These are phyloP conservation scores for Podila epigama DNA, from an alignment of 192 early-diverging fungal genomes.

Conservation along the genomic window DNA sequence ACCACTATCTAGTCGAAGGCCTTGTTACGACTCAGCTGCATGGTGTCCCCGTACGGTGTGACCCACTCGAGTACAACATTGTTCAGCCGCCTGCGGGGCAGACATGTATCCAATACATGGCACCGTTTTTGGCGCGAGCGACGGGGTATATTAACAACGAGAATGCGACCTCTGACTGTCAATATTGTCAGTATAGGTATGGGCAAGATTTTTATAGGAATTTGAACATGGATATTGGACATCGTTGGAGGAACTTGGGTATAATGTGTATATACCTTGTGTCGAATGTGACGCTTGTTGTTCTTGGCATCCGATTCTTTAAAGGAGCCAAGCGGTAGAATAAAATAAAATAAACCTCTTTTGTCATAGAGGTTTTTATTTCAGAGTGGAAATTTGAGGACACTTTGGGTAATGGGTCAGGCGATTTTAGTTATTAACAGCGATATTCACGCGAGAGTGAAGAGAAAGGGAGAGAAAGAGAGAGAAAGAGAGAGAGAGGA, in stretches of 20 bases:
- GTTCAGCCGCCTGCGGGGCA: conserved; percentile 65
- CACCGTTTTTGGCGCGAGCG: conserved; percentile 51
- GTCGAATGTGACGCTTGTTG: conserved; percentile 57
- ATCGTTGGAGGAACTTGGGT: conserved; percentile 77
- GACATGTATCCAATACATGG: conserved; percentile 65
- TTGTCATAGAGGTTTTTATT: no score
- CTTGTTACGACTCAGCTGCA: conserved; percentile 66
- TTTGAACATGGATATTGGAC: conserved; percentile 52
- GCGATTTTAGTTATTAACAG: no score
- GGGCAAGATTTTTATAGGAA: conserved; percentile 65
- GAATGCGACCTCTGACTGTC: conserved; percentile 57
- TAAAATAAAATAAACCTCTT: not conserved
- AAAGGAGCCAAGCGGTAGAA: conserved; percentile 33
- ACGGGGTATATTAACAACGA: conserved; percentile 68
- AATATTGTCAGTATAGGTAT: conserved; percentile 66
- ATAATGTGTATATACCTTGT: conserved; percentile 61
- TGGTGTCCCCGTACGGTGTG: conserved; percentile 53
- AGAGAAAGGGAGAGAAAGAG: no score
- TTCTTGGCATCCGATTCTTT: conserved; percentile 48
- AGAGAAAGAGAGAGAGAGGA: no score
- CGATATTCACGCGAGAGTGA: no score
- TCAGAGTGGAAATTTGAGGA: no score
- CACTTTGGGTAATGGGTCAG: no score
- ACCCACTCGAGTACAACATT: conserved; percentile 52
- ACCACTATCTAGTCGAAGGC: conserved; percentile 73